Percentiles rank a stretch among this genome's conserved stretches.
Conservation (phyloP, 306 rosid genomes). For the Gleditsia sinensis region DNA sequence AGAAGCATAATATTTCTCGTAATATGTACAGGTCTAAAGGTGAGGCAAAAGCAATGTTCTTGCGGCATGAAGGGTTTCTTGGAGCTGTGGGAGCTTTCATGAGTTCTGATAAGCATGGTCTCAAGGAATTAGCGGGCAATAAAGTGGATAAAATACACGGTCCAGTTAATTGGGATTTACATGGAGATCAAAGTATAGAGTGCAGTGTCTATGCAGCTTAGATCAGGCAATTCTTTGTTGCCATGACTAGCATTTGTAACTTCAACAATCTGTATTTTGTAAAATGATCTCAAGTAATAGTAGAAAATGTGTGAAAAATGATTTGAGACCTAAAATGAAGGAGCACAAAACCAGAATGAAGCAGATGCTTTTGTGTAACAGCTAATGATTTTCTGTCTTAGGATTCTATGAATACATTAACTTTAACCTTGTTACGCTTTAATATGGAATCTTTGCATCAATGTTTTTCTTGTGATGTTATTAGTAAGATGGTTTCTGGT, state of each 20-base stretch:
- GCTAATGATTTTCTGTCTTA: neutral
- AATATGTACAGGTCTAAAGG: slow-evolving; percentile 86
- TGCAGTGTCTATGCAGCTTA: slow-evolving; percentile 65
- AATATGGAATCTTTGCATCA: neutral
- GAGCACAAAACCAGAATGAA: slow-evolving; percentile 4
- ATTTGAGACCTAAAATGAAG: slow-evolving; percentile 3
- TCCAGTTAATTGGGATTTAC: slow-evolving; percentile 50
- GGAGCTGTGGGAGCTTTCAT: slow-evolving; percentile 90
- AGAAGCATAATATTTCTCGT: neutral
- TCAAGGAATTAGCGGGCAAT: slow-evolving; percentile 54
- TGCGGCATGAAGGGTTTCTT: slow-evolving; percentile 92
- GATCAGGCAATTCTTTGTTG: slow-evolving; percentile 57
- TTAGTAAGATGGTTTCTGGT: neutral
- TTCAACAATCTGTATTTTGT: slow-evolving; percentile 18
- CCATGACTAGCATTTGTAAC: slow-evolving; percentile 39
- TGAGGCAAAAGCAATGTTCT: slow-evolving; percentile 91
- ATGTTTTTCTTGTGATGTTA: neutral
- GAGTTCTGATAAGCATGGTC: slow-evolving; percentile 74
- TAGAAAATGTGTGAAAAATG: slow-evolving; percentile 11
- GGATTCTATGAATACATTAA: neutral
- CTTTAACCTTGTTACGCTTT: neutral
- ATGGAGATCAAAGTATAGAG: slow-evolving; percentile 73
- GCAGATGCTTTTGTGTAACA: slow-evolving; percentile 21
- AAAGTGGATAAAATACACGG: slow-evolving; percentile 43
- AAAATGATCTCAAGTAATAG: slow-evolving; percentile 13